phyloP scores from a whole-genome alignment of 1,284 basidiomycete species.

The Ustilago hordei region DNA sequence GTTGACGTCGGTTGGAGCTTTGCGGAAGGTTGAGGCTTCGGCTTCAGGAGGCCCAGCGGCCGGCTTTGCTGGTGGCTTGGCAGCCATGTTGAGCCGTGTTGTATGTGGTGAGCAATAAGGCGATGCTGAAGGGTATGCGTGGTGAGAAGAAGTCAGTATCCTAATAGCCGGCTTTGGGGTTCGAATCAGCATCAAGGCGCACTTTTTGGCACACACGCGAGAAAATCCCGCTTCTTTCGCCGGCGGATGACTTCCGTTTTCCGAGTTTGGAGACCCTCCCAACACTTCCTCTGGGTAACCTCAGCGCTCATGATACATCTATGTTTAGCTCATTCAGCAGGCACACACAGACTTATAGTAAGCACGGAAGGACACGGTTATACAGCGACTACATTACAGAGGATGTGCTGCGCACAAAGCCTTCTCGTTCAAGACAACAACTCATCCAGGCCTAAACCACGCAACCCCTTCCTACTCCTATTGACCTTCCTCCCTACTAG shows the following conservation, averaged over 20 bases:
- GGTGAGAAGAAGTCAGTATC: not conserved
- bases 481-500: constrained; percentile 49
- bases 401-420: not conserved
- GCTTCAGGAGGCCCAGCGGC: not conserved
- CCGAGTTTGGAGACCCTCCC: not conserved
- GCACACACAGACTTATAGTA: not conserved
- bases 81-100: constrained; percentile 1
- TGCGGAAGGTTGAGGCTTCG: constrained; percentile 14
- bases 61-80: not conserved
- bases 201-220: constrained; percentile 11
- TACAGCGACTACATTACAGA: not conserved
- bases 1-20: constrained; percentile 25
- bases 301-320: not conserved
- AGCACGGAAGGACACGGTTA: not conserved
- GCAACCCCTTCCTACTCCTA: constrained; percentile 40
- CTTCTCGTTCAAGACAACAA: constrained; percentile 24
- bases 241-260: constrained; percentile 1
- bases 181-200: constrained; percentile 7
- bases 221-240: constrained; percentile 3
- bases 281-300: not conserved
- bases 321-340: not conserved
- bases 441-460: constrained; percentile 60
- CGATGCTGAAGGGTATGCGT: not conserved
- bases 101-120: not conserved
- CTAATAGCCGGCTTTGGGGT: not conserved